These are phyloP conservation scores for Cubamyces sp. DNA, from an alignment of 768 basidiomycete species.

Conservation along the genomic window DNA sequence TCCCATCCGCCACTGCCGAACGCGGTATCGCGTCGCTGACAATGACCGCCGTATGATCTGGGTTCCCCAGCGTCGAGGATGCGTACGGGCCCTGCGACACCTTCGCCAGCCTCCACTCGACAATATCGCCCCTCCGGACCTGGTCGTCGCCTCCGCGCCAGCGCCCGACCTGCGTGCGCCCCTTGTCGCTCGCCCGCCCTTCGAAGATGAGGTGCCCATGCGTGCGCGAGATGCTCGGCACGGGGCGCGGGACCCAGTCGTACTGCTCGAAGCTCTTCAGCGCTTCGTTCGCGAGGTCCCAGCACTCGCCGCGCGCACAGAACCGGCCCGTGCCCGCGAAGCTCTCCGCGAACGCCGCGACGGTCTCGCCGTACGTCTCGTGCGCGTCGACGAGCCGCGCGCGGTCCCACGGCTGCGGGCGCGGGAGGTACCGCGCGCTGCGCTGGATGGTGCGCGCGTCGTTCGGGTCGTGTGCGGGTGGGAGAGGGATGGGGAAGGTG, in stretches of 20 bases:
- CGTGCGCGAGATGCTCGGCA: conserved; percentile 52
- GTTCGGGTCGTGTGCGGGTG: conserved; percentile 36
- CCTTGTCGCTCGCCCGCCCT: conserved; percentile 41
- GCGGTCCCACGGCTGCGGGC: conserved; percentile 41
- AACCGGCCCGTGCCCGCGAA: conserved; percentile 47
- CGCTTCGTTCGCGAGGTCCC: conserved; percentile 59
- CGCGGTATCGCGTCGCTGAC: conserved; percentile 43
- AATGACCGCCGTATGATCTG: conserved; percentile 60
- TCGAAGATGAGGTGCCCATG: conserved; percentile 59
- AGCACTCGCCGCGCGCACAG: conserved; percentile 59
- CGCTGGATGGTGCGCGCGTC: conserved; percentile 38
- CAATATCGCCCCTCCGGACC: conserved; percentile 57
- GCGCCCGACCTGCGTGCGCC: conserved; percentile 39
- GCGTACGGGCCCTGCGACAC: conserved; percentile 33
- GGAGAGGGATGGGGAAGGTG: conserved; percentile 37
- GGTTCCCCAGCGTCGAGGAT: conserved; percentile 45
- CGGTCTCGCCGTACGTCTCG: conserved; percentile 52
- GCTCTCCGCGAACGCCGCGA: conserved; percentile 51
- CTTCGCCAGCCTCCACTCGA: conserved; percentile 52
- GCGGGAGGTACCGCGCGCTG: conserved; percentile 43
- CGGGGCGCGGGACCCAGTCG: conserved; percentile 49
- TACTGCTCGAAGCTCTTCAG: conserved; percentile 46
- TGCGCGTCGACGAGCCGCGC: conserved; percentile 45
- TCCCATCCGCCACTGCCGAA: conserved; percentile 39
- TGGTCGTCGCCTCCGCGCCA: conserved; percentile 58